These are phyloP conservation scores for Tetrapyrgos nigripes DNA, from an alignment of 1,284 basidiomycete genomes.

Conservation along the genomic window DNA sequence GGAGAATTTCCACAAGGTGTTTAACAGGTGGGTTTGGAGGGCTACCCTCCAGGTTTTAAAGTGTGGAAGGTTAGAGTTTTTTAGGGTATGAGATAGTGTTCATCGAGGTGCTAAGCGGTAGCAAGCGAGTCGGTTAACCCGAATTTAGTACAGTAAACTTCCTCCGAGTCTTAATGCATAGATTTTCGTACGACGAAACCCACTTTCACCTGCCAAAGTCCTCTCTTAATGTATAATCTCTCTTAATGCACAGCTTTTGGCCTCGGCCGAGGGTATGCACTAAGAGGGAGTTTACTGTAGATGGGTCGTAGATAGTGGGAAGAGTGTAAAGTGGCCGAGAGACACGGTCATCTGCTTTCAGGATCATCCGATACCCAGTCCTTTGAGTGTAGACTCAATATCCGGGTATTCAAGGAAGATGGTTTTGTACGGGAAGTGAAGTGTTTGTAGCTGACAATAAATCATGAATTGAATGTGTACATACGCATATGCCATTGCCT, in stretches of 20 bases:
- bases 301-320: slow-evolving; percentile 32
- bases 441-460: slow-evolving; percentile 45
- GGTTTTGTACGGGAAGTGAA: slow-evolving; percentile 46
- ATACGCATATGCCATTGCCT: too few species aligned
- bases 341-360: slow-evolving; percentile 29
- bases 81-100: slow-evolving; percentile 41
- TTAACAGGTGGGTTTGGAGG: slow-evolving; percentile 32
- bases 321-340: slow-evolving; percentile 23
- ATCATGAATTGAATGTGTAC: slow-evolving; percentile 17
- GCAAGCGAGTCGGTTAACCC: slow-evolving; percentile 45
- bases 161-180: too few species aligned
- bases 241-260: too few species aligned
- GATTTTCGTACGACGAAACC: too few species aligned
- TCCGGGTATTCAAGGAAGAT: slow-evolving; percentile 49
- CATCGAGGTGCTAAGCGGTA: slow-evolving; percentile 54
- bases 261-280: too few species aligned
- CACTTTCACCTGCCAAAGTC: too few species aligned
- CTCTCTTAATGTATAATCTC: too few species aligned
- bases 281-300: too few species aligned
- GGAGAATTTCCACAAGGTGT: slow-evolving; percentile 25
- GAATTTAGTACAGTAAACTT: too few species aligned
- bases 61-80: slow-evolving; percentile 37
- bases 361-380: slow-evolving; percentile 39
- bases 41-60: too few species aligned
- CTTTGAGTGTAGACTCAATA: slow-evolving; percentile 37